A percentile compares a stretch with the other conserved stretches of the same genome.
These are phyloP conservation scores for Penicillium parvum DNA, from an alignment of 495 filamentous ascomycete species.

Conservation along the genomic window DNA sequence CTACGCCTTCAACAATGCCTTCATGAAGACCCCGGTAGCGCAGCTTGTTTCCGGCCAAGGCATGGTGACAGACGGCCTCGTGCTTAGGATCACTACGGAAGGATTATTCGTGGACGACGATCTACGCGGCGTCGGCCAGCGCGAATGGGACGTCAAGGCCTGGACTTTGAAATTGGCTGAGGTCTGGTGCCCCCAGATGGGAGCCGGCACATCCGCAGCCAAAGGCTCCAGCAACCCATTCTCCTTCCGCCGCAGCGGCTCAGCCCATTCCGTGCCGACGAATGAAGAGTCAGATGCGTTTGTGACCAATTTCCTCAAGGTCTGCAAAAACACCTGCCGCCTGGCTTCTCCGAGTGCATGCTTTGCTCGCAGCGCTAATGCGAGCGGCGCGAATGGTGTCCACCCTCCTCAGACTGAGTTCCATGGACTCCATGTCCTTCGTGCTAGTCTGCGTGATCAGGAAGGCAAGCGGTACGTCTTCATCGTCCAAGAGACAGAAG, in stretches of 20 bases:
- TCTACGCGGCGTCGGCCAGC: constrained; percentile 74
- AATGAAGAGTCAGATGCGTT: constrained; percentile 61
- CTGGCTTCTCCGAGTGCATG: constrained; percentile 36
- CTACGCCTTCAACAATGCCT: constrained; percentile 81
- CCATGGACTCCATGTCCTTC: constrained; percentile 69
- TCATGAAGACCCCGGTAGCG: constrained; percentile 72
- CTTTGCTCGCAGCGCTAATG: constrained; percentile 22
- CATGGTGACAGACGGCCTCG: constrained; percentile 77
- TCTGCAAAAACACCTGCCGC: constrained; percentile 60
- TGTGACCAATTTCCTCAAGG: constrained; percentile 51
- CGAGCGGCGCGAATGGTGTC: constrained; percentile 11
- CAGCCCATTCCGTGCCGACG: constrained; percentile 45
- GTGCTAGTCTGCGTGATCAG: constrained; percentile 77
- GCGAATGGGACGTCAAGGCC: constrained; percentile 97
- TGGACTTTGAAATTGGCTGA: constrained; percentile 93
- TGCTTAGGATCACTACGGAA: constrained; percentile 80
- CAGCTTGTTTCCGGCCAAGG: constrained; percentile 73
- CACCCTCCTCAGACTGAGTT: constrained; percentile 40
- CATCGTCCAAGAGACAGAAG: constrained; percentile 74
- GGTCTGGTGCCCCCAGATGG: constrained; percentile 69
- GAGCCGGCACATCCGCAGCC: constrained; percentile 18
- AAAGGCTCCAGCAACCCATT: constrained; percentile 28
- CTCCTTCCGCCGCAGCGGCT: constrained; percentile 28
- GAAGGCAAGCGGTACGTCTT: constrained; percentile 83
- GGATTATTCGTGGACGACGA: constrained; percentile 97